Evolutionary conservation across 192 early-diverging fungal species (phyloP).

Genomic region (Dispira simplex): DNA sequence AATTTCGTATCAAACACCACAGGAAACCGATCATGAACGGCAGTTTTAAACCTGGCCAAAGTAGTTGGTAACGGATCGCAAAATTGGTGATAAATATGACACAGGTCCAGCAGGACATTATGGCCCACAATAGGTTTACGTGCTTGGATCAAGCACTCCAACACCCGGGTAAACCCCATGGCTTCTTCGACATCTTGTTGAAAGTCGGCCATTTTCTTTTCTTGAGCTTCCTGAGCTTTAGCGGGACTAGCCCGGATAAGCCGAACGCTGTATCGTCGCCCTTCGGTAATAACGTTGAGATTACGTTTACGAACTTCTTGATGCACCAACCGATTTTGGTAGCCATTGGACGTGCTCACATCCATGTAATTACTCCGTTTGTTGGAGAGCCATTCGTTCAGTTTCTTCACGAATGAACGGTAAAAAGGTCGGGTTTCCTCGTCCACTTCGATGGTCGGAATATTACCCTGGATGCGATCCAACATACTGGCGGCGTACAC

Average conservation of each 20-base stretch:
- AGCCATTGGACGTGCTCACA: constrained; percentile 35
- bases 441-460: constrained; percentile 29
- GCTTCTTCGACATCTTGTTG: constrained; percentile 30
- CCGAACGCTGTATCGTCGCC: too few relatives aligned
- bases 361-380: constrained; percentile 16
- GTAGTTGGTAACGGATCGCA: constrained; percentile 44
- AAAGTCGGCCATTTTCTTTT: constrained; percentile 14
- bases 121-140: constrained; percentile 76
- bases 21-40: constrained; percentile 34
- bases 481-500: constrained; percentile 12
- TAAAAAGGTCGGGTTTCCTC: constrained; percentile 34
- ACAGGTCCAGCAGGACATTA: constrained; percentile 80
- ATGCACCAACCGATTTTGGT: constrained; percentile 57
- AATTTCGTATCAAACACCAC: constrained; percentile 27
- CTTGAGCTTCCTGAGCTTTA: constrained; percentile 26
- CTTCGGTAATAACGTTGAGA: constrained; percentile 15
- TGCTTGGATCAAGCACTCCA: constrained; percentile 55
- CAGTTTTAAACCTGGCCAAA: constrained; percentile 50
- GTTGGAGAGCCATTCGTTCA: constrained; percentile 25
- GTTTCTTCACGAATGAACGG: background rate
- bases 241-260: too few relatives aligned
- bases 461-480: background rate
- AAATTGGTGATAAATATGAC: constrained; percentile 66
- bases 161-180: constrained; percentile 55
- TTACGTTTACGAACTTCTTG: constrained; percentile 43